Evolutionary conservation across 176 grass and related monocot genomes (phyloP), one percentile per base, ranked within the genome.

Genomic region (Hordeum vulgare): DNA sequence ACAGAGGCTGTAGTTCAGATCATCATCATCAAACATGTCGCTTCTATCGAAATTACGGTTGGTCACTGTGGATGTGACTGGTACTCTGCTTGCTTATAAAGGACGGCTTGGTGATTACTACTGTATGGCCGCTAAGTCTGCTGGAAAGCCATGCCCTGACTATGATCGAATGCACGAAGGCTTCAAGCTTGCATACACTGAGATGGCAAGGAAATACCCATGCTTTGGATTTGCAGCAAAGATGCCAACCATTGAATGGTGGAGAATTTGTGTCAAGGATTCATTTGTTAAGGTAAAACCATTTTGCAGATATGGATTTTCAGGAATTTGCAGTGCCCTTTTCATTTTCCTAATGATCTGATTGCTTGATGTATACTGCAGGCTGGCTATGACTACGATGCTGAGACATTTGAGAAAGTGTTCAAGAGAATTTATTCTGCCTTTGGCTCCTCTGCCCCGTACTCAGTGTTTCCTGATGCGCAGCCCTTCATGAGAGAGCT

Each of bases 21-120:
- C 67, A 21, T 40, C 67, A 17, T 39, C 64, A 74, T 51, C 75
- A 80, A 76, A 31, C 49, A 99, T 96, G 93, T 94, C 89, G 37
- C 79, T 99, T 25, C 86, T 96, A 37, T 94, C 91, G 17, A 96
- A 94, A 86, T 59, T 99, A 34, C 89, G 94, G 12, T 44, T 92
- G 82, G 85, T 99, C 65, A 99, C 96, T 26, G 77, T 99, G 39
- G 93, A 99, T 88, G 96, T 99, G 12, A 99, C 96, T 20, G 96
- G 96, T n/a, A 99, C 96, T 78, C 75, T 96, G 14, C 79, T 99
- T 64, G 93, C 96, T 81, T 96, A 99, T 78, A 99, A 99, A 90
- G 93, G 96, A 66, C 85, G 95, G 34, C 92, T 99, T 77, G 96
- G 96, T 60, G 96, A 99, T 87, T 99, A 96, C 86, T 99, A 99